These are phyloP conservation scores for Carex scoparia DNA, from an alignment of 176 grass and related monocot species.

Conservation along the genomic window DNA sequence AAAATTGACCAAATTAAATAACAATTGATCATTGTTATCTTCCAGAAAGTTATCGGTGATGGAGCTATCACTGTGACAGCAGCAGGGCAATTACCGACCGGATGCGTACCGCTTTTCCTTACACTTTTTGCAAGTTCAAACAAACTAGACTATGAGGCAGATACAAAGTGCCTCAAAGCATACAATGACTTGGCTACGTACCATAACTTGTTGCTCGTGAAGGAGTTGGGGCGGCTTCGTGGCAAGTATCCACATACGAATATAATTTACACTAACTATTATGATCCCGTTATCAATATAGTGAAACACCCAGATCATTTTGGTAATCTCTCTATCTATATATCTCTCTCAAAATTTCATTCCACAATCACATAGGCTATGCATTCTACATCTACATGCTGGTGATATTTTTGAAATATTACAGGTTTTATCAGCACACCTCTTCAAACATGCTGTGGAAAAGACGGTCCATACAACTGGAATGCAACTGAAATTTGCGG, in stretches of 20 bases:
- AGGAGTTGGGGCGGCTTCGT: slow-evolving; percentile 18
- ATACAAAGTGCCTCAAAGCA: slow-evolving; percentile 36
- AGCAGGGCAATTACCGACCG: slow-evolving; percentile 26
- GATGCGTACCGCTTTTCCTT: slow-evolving; percentile 35
- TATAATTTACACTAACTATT: slow-evolving; percentile 45
- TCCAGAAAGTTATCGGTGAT: slow-evolving; percentile 25
- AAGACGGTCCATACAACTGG: slow-evolving; percentile 50
- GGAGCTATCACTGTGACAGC: slow-evolving; percentile 22
- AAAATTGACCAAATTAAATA: neutral
- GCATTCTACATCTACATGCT: neutral
- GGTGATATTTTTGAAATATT: neutral
- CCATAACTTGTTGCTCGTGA: slow-evolving; percentile 41
- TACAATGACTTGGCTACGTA: slow-evolving; percentile 26
- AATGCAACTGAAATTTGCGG: slow-evolving; percentile 50
- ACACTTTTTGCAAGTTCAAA: neutral
- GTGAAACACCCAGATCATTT: slow-evolving; percentile 31
- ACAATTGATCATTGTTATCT: neutral
- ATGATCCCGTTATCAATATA: slow-evolving; percentile 35
- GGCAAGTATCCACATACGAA: slow-evolving; percentile 23
- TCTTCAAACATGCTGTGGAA: slow-evolving; percentile 18
- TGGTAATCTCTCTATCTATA: slow-evolving; percentile 18
- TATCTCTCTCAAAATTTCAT: neutral
- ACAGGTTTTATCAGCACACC: neutral
- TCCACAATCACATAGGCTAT: neutral
- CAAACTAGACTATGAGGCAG: slow-evolving; percentile 20